phyloP scores from a whole-genome alignment of 495 filamentous ascomycete genomes.

The Hypoxylon lienhwacheense region DNA sequence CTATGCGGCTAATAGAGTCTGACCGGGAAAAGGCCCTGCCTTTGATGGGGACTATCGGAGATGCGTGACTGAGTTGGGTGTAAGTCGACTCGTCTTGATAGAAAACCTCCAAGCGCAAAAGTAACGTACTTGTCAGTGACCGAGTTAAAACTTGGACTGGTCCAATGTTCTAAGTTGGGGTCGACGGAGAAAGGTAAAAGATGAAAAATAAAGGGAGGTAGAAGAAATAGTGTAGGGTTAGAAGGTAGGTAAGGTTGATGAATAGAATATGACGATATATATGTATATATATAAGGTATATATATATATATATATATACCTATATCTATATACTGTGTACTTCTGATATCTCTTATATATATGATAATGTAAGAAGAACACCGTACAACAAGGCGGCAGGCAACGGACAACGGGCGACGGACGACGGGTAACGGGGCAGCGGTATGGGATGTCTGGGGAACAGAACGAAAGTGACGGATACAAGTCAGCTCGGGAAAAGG shows the following conservation, averaged over 20 bases:
- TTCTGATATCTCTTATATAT: constrained; percentile 7
- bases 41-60: constrained; percentile 32
- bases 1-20: constrained; percentile 37
- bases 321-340: constrained; percentile 11
- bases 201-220: too few relatives aligned
- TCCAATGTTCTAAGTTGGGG: constrained; percentile 2
- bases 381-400: too few relatives aligned
- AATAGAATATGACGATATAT: neutral
- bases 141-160: constrained; percentile 17
- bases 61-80: constrained; percentile 32
- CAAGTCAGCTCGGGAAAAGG: constrained; percentile 26
- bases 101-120: constrained; percentile 13
- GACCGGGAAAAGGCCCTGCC: constrained; percentile 35
- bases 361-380: too few relatives aligned
- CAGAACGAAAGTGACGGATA: constrained; percentile 18
- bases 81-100: constrained; percentile 30
- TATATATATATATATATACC: constrained; percentile 1
- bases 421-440: constrained; percentile 3
- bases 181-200: neutral
- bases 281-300: constrained; percentile 4
- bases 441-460: constrained; percentile 11
- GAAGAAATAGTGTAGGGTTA: too few relatives aligned
- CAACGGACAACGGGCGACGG: too few relatives aligned
- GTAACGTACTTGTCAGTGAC: constrained; percentile 10
- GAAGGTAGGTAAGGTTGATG: too few relatives aligned